Base-by-base conservation (phyloP, 2,329 filamentous ascomycete species). In the Cladosporium phlei region DNA sequence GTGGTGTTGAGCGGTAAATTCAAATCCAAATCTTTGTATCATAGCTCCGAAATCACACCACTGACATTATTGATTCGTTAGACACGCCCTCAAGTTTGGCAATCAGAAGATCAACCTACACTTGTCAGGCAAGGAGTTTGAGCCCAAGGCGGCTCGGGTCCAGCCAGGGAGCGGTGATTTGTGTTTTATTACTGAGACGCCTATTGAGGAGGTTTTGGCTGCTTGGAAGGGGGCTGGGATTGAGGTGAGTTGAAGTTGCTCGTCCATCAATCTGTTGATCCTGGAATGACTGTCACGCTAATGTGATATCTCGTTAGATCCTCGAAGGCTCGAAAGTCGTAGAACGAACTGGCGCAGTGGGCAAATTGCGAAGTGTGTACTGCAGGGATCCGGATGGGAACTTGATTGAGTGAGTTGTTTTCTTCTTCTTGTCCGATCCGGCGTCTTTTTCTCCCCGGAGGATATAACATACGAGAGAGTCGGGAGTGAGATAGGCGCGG, bases 91-190 rank as follows among this genome's bases (percentile, higher is more conserved):
- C 12, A 63, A 69, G 4, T 83, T 82, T 53, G 80, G 78, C 25
- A 57, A 53, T 1, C 77, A 80, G 51, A 83, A 83, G 61, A 77
- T 83, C 48, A 83, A 83, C 50, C 69, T 83, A 2, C 79, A 83
- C 55, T 68, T 78, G 52, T 64, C 66, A 9, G 78, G 78, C 5
- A 71, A 69, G 11, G 78, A 82, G 49, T 82, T 81, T 52, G 76
- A 79, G 49, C 79, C 79, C 3, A 81, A 80, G 56, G 79, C 79
- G 0, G 57, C 58, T 3, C 68, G 63, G 9, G 77, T 77, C 0
- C 66, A 74, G 44, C 74, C 76, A 0, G 80, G 80, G 0, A 79
- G 75, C 9, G 78, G 73, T 9, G 79, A 83, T 57, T 49, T 83
- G 25, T 82, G 79, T 56, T 83, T 83, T 46, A 58, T 83, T 21